Conservation (phyloP, 345 rosid genomes). For the Arabidopsis thaliana region DNA sequence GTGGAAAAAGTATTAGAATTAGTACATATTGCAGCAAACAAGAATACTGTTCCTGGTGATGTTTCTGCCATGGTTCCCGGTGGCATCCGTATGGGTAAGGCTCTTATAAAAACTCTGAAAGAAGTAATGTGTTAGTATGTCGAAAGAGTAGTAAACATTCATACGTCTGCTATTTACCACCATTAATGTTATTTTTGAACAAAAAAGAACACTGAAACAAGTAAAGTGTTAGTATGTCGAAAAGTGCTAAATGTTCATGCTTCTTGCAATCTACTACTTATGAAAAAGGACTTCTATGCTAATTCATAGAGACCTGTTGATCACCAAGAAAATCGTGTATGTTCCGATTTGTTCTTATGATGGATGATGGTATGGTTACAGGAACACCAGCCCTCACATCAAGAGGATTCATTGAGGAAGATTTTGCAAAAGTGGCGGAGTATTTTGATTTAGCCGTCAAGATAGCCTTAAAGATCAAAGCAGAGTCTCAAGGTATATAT, state of each 20-base stretch:
- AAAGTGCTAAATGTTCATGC: conserved; percentile 9
- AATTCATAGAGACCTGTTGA: no score
- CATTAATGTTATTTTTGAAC: no score
- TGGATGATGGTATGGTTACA: conserved; percentile 44
- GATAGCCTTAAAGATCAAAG: conserved; percentile 80
- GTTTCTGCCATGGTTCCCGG: conserved; percentile 99
- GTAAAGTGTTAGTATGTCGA: neutral
- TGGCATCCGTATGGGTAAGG: conserved; percentile 93
- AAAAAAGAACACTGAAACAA: neutral
- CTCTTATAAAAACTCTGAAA: conserved; percentile 3
- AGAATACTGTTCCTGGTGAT: conserved; percentile 98
- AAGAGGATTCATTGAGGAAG: conserved; percentile 87
- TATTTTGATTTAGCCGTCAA: conserved; percentile 86
- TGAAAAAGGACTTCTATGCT: no score
- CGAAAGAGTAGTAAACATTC: neutral
- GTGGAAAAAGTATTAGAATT: conserved; percentile 91
- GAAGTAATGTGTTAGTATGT: conserved; percentile 8
- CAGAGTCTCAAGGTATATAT: conserved; percentile 64
- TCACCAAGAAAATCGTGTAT: neutral
- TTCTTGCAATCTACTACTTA: neutral
- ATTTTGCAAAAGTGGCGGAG: conserved; percentile 88
- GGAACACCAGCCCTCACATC: conserved; percentile 99
- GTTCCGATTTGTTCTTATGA: conserved; percentile 20
- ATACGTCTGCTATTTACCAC: neutral
- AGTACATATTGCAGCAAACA: conserved; percentile 93